Base-by-base conservation (phyloP, 345 rosid genomes). In the Eucalyptus curtisii region DNA sequence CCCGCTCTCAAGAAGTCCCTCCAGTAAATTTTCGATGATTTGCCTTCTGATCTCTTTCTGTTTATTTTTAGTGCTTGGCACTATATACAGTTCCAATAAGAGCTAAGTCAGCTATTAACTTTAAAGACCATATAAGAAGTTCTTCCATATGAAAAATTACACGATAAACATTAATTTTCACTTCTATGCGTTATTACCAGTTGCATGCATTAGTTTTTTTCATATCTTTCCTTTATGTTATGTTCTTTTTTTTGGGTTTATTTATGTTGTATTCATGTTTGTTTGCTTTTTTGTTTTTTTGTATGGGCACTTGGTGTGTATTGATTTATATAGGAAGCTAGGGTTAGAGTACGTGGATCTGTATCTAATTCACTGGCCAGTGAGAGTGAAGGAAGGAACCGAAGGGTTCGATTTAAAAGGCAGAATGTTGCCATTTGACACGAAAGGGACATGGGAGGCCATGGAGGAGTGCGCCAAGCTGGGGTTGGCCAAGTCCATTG, bases 1-100 rank as follows among this genome's bases (percentile, higher is more conserved):
- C 95, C 96, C 6, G 94, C 96, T 37, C 88, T 96, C 5, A 79
- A 89, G 22, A 91, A 88, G 13, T 87, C 92, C 2, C 92, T 93
- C 44, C 33, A 87, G 94, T 91, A 88, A 76, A 15, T 33, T 49
- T 37, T n/a, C 30, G 25, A 33, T 33, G 17, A 42, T 27, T 13
- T 55, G 24, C 61, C 57, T 8, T 31, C 15, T 22, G 30, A 37
- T 76, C 25, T 48, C 19, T 49, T 86, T 33, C 55, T 5, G 45
- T 37, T 37, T 31, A 71, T 33, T 31, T 68, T 71, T 3, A 37
- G 4, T 5, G 45, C 45, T 37, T 3, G 82, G 45, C 44, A 37
- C 45, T 37, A 37, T 37, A 37, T 10, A 11, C 14, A 37, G 4
- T 71, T 71, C 25, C 5, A 37, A 19, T 37, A 33, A 37, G 44